Evolutionary conservation across 768 basidiomycete species (phyloP).

Genomic region (Sarcodon sp.): DNA sequence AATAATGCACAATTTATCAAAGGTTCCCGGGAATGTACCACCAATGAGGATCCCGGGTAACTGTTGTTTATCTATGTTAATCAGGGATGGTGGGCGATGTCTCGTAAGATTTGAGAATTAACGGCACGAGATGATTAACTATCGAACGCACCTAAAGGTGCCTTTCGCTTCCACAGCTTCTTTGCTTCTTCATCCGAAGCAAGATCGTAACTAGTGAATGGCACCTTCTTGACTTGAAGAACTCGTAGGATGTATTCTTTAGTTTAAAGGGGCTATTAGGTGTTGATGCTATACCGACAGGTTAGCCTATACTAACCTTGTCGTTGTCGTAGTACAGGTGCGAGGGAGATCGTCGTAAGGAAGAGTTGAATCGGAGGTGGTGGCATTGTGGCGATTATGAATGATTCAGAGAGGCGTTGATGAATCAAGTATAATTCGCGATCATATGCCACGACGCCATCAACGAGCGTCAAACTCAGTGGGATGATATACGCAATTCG

Average conservation of each 20-base stretch:
- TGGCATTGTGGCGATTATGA: constrained; percentile 26
- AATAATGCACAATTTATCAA: constrained; percentile 28
- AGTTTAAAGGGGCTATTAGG: background rate
- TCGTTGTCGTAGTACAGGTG: constrained; percentile 62
- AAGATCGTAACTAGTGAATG: constrained; percentile 72
- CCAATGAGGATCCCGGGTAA: constrained; percentile 78
- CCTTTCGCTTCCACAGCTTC: constrained; percentile 69
- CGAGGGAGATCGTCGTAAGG: constrained; percentile 81
- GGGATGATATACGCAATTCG: too few relatives aligned
- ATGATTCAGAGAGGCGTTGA: too few relatives aligned
- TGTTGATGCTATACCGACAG: background rate
- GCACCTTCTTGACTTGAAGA: constrained; percentile 77
- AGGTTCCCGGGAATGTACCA: constrained; percentile 47
- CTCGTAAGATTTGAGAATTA: background rate
- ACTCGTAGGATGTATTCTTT: constrained; percentile 73
- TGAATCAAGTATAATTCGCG: too few relatives aligned
- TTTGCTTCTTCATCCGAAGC: constrained; percentile 80
- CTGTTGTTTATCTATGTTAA: constrained; percentile 58
- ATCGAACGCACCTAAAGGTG: constrained; percentile 40
- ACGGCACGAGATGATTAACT: background rate
- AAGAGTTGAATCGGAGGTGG: constrained; percentile 79
- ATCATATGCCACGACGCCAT: too few relatives aligned
- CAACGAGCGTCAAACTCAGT: too few relatives aligned
- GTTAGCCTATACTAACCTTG: constrained; percentile 39
- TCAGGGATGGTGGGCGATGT: background rate